Evolutionary conservation across 257 asterid genomes (phyloP).

Genomic region (Verbascum thapsus): DNA sequence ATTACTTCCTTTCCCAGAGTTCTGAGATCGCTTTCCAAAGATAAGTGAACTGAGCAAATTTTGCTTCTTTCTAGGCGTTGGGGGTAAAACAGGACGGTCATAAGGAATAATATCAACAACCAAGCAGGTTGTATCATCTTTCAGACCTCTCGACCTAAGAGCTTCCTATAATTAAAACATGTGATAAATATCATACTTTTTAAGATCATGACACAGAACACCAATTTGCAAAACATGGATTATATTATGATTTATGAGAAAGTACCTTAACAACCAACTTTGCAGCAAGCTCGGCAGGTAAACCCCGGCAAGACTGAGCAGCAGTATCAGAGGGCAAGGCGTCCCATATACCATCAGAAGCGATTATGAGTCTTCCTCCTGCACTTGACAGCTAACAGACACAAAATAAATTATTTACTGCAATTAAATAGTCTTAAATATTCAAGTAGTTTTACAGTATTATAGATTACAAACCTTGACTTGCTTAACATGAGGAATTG

Average conservation of each 20-base stretch:
- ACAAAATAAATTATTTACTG: conserved; percentile 15
- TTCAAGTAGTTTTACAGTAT: conserved; percentile 5
- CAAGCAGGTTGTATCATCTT: conserved; percentile 98
- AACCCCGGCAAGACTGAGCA: conserved; percentile 93
- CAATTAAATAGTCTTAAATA: neutral
- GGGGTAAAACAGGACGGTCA: conserved; percentile 75
- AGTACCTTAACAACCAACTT: conserved; percentile 93
- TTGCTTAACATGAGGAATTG: conserved; percentile 98
- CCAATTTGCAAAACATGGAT: neutral
- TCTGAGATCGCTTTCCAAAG: conserved; percentile 61
- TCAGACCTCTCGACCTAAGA: conserved; percentile 93
- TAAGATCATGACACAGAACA: conserved; percentile 2
- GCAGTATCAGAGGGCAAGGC: conserved; percentile 84
- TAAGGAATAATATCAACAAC: conserved; percentile 99
- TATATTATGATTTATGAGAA: neutral
- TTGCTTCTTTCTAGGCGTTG: conserved; percentile 71
- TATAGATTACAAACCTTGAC: conserved; percentile 68
- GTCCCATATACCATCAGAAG: conserved; percentile 99
- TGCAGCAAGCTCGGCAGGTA: conserved; percentile 97
- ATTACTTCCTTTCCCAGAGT: conserved; percentile 58
- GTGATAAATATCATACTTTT: conserved; percentile 22
- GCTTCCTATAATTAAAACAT: conserved; percentile 71
- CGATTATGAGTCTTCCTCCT: conserved; percentile 97
- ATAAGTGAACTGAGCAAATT: conserved; percentile 65
- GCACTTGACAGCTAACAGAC: conserved; percentile 80